Evolutionary conservation across 225 moss, liverwort and hornwort species (phyloP), one percentile per base, ranked within the genome.

Genomic region (Marchantia paleacea): DNA sequence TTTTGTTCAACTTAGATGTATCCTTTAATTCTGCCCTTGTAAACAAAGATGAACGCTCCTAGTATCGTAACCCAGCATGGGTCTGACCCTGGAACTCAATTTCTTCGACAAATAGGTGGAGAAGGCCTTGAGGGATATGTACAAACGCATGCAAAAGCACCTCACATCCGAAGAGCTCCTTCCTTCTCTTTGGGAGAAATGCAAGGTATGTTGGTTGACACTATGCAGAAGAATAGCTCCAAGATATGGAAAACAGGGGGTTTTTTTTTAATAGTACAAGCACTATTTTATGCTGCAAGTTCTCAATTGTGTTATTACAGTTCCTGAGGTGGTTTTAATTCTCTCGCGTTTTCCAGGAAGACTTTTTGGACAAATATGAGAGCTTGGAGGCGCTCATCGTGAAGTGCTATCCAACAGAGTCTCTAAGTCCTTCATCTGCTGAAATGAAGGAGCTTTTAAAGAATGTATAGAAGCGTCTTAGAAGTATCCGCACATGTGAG

Each of bases 371-470:
- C 77, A 95, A 99, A 82, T 99, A 99, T 80, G 99, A 99, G 83
- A 86, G 90, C 18, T 84, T 99, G 77, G 99, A 99, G 85, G 88
- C 86, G 75, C 80, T 99, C 48, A 81, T 99, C 72, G 86, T 87
- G 22, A 94, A 92, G 88, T 99, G 99, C 90, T 99, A 99, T 85
- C 91, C 99, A 13, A 85, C 78, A 29, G 99, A 95, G 81, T 85
- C 91, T 65, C 83, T 99, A 26, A 91, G 75, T 81, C 99, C 95
- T 20, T 92, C 99, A 55, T 91, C 94, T 68, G 81, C 86, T 49
- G 99, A 99, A 77, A 95, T 95, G 99, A 99, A 91, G 86, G 99
- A 99, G 79, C 90, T 99, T 19, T 95, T 95, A 80, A 99, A 92
- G 82, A 83, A 72, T 20, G 79, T 87, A 52, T 84, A 82, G 62